Percentiles rank a stretch among this genome's conserved stretches.
These are phyloP conservation scores for Poterioochromonas sp. DNA, from an alignment of 352 stramenopile genomes.

Conservation along the genomic window DNA sequence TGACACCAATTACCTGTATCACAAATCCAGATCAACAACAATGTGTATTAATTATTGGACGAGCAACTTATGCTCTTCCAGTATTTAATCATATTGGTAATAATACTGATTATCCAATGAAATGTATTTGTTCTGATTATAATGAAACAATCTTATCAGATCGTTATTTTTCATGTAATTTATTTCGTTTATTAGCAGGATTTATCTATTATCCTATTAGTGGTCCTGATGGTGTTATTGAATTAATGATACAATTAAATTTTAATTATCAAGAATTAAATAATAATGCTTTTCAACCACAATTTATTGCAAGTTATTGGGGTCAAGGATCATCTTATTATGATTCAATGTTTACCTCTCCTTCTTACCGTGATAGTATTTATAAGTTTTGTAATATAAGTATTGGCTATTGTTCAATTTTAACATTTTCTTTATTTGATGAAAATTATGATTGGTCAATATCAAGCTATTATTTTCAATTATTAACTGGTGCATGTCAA, in stretches of 20 bases:
- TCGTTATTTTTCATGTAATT: not conserved
- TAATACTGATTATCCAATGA: not conserved
- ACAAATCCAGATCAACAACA: not conserved
- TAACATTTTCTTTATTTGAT: not conserved
- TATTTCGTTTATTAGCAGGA: not conserved
- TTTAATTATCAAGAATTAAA: not conserved
- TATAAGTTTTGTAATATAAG: not conserved
- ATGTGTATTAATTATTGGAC: not conserved
- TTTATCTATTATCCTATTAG: not conserved
- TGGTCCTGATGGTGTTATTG: not conserved
- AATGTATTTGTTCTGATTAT: not conserved
- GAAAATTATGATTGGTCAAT: no score
- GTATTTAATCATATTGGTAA: not conserved
- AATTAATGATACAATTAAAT: not conserved
- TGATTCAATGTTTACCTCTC: not conserved
- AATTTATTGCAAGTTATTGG: not conserved
- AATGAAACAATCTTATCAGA: not conserved
- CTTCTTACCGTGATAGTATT: not conserved
- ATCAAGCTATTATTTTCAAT: conserved; percentile 1
- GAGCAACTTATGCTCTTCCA: not conserved
- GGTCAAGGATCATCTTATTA: not conserved
- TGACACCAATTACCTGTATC: not conserved
- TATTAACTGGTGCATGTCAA: not conserved
- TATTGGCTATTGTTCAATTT: not conserved
- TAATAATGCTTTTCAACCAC: not conserved